These are phyloP conservation scores for Termitomyces bulborhizus DNA, from an alignment of 768 basidiomycete species.

Conservation along the genomic window DNA sequence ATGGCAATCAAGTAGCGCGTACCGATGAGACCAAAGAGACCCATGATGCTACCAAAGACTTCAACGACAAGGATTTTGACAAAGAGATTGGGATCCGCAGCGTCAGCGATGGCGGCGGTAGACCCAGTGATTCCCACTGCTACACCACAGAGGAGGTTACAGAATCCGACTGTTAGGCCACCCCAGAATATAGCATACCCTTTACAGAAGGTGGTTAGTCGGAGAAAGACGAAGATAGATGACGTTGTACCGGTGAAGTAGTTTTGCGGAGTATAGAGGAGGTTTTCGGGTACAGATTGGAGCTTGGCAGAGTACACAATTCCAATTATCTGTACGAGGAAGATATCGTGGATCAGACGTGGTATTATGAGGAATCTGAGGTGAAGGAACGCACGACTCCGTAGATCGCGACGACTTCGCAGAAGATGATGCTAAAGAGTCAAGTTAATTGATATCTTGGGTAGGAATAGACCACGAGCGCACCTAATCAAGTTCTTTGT, in stretches of 20 bases:
- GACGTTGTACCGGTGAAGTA: slow-evolving; percentile 75
- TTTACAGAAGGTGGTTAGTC: slow-evolving; percentile 19
- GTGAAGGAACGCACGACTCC: slow-evolving; percentile 62
- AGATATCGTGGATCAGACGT: background rate
- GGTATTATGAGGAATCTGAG: background rate
- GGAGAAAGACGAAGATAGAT: too few relatives aligned
- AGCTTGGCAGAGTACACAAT: slow-evolving; percentile 94
- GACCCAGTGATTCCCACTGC: slow-evolving; percentile 94
- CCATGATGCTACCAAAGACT: slow-evolving; percentile 88
- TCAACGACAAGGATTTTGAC: slow-evolving; percentile 97
- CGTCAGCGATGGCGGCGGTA: slow-evolving; percentile 92
- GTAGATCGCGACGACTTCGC: slow-evolving; percentile 99
- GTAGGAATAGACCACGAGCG: slow-evolving; percentile 13
- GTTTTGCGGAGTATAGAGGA: slow-evolving; percentile 79
- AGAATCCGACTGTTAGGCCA: slow-evolving; percentile 87
- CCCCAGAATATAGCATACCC: slow-evolving; percentile 97
- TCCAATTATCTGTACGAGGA: slow-evolving; percentile 68
- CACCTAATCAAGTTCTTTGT: slow-evolving; percentile 98
- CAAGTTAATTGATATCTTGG: background rate
- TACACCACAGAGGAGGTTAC: slow-evolving; percentile 92
- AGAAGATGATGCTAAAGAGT: slow-evolving; percentile 84
- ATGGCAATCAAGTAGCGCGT: slow-evolving; percentile 31
- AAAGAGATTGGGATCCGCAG: slow-evolving; percentile 89
- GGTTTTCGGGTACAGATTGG: slow-evolving; percentile 47
- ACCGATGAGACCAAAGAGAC: slow-evolving; percentile 92